Evolutionary conservation across 352 stramenopile genomes (phyloP).

Genomic region (Globisporangium nagaii): DNA sequence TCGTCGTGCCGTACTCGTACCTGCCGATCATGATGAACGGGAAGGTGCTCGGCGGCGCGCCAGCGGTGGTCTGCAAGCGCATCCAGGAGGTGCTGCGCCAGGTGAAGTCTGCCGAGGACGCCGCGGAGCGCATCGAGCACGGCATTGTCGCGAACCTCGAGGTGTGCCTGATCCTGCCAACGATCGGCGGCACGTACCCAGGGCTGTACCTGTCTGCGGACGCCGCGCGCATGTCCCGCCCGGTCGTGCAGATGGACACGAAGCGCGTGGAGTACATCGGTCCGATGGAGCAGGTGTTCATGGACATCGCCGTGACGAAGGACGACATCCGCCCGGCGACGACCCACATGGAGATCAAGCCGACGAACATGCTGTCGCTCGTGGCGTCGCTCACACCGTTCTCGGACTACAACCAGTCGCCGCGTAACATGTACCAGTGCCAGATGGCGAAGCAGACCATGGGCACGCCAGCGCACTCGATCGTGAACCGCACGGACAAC

Average conservation of each 20-base stretch:
- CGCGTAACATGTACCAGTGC: conserved; percentile 99
- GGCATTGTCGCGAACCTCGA: conserved; percentile 79
- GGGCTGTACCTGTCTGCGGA: conserved; percentile 97
- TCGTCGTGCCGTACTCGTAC: conserved; percentile 88
- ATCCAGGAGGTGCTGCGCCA: conserved; percentile 71
- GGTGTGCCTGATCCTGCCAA: conserved; percentile 75
- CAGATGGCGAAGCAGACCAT: conserved; percentile 99
- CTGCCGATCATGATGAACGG: conserved; percentile 97
- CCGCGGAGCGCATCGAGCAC: conserved; percentile 41
- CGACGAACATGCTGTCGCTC: conserved; percentile 99
- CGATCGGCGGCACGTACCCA: conserved; percentile 92
- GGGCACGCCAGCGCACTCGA: conserved; percentile 97
- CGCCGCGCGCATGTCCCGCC: conserved; percentile 91
- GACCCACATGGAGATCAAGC: conserved; percentile 98
- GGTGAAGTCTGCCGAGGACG: conserved; percentile 57
- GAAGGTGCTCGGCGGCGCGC: conserved; percentile 91
- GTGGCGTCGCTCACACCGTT: conserved; percentile 99
- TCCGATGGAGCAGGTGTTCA: conserved; percentile 97
- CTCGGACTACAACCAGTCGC: conserved; percentile 99
- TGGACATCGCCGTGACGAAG: conserved; percentile 96
- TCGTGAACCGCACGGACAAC: conserved; percentile 96
- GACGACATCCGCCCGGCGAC: conserved; percentile 95
- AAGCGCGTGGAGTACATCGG: conserved; percentile 96
- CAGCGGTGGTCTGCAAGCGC: conserved; percentile 77
- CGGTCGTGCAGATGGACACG: conserved; percentile 89